Evolutionary conservation across 2,329 filamentous ascomycete species (phyloP), one percentile per base, ranked within the genome.

Genomic region (Verticillium tricorpus): DNA sequence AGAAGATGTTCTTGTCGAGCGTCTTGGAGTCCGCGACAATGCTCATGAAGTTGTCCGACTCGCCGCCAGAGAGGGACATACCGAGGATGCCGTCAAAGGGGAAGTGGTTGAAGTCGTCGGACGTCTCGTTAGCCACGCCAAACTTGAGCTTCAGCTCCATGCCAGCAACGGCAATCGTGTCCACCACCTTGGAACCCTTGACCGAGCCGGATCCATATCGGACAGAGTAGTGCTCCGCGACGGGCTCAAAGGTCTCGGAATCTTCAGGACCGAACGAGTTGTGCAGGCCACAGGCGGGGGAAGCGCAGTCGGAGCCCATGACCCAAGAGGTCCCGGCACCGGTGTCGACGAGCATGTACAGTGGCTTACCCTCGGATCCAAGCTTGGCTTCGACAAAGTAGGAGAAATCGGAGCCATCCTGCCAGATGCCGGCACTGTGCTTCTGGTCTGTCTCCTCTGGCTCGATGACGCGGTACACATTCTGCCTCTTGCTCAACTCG

Each of bases 71-170:
- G 68, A 88, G 87, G 17, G 90, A 89, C 28, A 96, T 77, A 4
- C 92, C 93, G 2, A 97, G 78, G 57, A 97, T 96, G 28, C 93
- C 93, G 72, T 97, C 93, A 74, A 96, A 93, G 1, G 91, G 89
- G 68, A 94, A 96, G 59, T 84, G 83, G 32, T 79, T 76, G 73
- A 97, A 96, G 65, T 95, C 88, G 59, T 85, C 76, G 1, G 91
- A 92, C 2, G 90, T 90, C 28, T 82, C 82, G 37, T 83, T 84
- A 25, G 90, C 91, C 63, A 93, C 76, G 5, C 93, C 93, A 69
- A 97, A 91, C 3, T 85, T 79, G 68, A 92, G 82, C 2, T 81
- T 73, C 15, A 92, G 71, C 52, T 80, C 83, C 64, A 93, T 79
- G 17, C 85, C 86, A 2, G 87, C 90, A 66, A 96, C 77, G 4